phyloP scores from a whole-genome alignment of 108 stramenopile species.

The Licmophora abbreviata region DNA sequence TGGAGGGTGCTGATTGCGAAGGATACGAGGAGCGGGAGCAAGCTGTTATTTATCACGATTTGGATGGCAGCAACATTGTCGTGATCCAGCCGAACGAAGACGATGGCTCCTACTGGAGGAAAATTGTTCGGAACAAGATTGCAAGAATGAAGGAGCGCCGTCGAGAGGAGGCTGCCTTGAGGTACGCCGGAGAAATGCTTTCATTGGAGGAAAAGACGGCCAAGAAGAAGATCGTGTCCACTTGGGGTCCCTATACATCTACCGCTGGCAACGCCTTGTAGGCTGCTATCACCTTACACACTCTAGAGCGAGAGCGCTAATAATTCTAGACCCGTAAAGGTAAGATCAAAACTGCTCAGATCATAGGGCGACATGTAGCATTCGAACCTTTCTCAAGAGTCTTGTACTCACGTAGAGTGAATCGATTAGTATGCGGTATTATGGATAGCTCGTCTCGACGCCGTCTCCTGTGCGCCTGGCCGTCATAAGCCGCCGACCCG shows the following conservation, averaged over 20 bases:
- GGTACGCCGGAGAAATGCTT: slow-evolving; percentile 44
- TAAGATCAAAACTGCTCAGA: too few species aligned
- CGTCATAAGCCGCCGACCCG: too few species aligned
- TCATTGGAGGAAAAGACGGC: slow-evolving; percentile 29
- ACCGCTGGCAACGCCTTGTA: slow-evolving; percentile 30
- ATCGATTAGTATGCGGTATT: too few species aligned
- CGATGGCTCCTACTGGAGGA: slow-evolving; percentile 93
- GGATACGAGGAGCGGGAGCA: slow-evolving; percentile 42
- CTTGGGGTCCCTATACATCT: slow-evolving; percentile 53
- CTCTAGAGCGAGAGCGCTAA: too few species aligned
- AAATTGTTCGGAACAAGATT: slow-evolving; percentile 90
- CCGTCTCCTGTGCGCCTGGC: too few species aligned
- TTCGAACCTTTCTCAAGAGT: too few species aligned
- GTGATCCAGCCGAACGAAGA: slow-evolving; percentile 90
- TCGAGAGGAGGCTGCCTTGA: slow-evolving; percentile 71
- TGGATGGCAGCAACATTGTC: slow-evolving; percentile 23
- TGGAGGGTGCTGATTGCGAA: slow-evolving; percentile 62
- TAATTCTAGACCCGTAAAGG: too few species aligned
- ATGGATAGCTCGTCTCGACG: too few species aligned
- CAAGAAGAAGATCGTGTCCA: slow-evolving; percentile 28
- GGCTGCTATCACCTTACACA: too few species aligned
- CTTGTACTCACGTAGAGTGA: too few species aligned
- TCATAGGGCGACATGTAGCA: too few species aligned
- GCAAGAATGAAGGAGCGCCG: slow-evolving; percentile 77
- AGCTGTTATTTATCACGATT: slow-evolving; percentile 53